These are phyloP conservation scores for Cordyceps militaris DNA, from an alignment of 2,329 filamentous ascomycete genomes.

Conservation along the genomic window DNA sequence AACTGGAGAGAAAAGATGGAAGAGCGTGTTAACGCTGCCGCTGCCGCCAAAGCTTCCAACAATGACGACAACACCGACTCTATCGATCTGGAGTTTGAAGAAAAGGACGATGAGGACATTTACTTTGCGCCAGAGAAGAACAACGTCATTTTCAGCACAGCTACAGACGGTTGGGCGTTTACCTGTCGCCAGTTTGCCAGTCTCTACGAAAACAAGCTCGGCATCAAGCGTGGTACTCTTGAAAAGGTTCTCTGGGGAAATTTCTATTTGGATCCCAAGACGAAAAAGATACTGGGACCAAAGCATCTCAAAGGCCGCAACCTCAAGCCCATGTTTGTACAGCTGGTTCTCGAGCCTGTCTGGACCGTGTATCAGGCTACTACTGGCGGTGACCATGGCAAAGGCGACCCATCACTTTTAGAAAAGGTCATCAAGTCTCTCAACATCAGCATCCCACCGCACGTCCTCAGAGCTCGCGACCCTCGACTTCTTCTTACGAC, in stretches of 20 bases:
- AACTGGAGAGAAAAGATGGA: conserved; percentile 94
- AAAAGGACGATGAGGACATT: conserved; percentile 90
- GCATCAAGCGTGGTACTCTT: conserved; percentile 79
- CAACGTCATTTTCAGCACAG: conserved; percentile 98
- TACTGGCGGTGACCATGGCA: conserved; percentile 71
- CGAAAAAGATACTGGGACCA: conserved; percentile 80
- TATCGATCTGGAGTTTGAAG: conserved; percentile 69
- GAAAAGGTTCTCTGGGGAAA: conserved; percentile 97
- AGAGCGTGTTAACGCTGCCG: conserved; percentile 67
- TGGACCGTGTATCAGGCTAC: conserved; percentile 96
- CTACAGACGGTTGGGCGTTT: conserved; percentile 98
- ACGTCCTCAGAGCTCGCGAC: conserved; percentile 77
- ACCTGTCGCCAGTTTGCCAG: conserved; percentile 90
- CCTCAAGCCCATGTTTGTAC: conserved; percentile 95
- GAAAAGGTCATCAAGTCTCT: conserved; percentile 96
- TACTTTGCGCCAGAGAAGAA: conserved; percentile 98
- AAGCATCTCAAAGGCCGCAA: conserved; percentile 91
- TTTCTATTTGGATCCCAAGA: conserved; percentile 94
- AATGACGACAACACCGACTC: conserved; percentile 44
- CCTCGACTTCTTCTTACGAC: conserved; percentile 76
- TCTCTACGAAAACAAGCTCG: conserved; percentile 93
- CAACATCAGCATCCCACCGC: conserved; percentile 73
- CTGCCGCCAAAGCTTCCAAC: conserved; percentile 49
- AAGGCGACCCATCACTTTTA: conserved; percentile 72
- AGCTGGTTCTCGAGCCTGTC: conserved; percentile 88